A percentile compares a stretch with the other conserved stretches of the same genome.
phyloP scores from a whole-genome alignment of 345 rosid genomes.

The Barbarea vulgaris region DNA sequence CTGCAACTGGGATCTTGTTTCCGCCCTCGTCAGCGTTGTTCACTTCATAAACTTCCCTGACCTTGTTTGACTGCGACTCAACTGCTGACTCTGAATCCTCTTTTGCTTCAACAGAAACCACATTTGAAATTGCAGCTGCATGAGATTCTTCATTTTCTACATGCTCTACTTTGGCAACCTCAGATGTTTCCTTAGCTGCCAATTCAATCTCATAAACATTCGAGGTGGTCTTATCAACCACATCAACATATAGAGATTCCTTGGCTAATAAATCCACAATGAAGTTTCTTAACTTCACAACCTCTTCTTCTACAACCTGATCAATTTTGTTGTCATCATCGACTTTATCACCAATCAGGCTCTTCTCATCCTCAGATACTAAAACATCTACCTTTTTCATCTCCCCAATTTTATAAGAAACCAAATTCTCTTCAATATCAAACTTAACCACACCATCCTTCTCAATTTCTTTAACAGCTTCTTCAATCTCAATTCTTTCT shows the following conservation, averaged over 20 bases:
- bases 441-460: constrained; percentile 21
- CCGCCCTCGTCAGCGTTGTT: not conserved
- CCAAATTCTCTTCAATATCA: constrained; percentile 23
- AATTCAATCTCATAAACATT: constrained; percentile 26
- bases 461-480: constrained; percentile 23
- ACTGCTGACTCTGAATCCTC: constrained; percentile 29
- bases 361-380: constrained; percentile 22
- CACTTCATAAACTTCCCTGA: constrained; percentile 19
- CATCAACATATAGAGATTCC: constrained; percentile 43
- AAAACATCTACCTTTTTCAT: constrained; percentile 15
- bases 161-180: constrained; percentile 13
- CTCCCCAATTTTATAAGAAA: constrained; percentile 1
- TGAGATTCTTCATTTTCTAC: constrained; percentile 18
- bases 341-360: constrained; percentile 1
- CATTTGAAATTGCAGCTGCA: constrained; percentile 18
- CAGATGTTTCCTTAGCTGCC: constrained; percentile 14
- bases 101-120: constrained; percentile 7
- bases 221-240: constrained; percentile 7
- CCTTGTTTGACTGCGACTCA: constrained; percentile 41
- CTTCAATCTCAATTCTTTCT: not conserved
- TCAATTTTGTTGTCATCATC: constrained; percentile 33
- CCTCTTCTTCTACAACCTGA: constrained; percentile 15
- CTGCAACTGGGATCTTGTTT: not conserved
- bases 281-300: constrained; percentile 35
- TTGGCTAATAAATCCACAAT: constrained; percentile 12